These are phyloP conservation scores for Rhizopogon salebrosus DNA, from an alignment of 768 basidiomycete species.

Conservation along the genomic window DNA sequence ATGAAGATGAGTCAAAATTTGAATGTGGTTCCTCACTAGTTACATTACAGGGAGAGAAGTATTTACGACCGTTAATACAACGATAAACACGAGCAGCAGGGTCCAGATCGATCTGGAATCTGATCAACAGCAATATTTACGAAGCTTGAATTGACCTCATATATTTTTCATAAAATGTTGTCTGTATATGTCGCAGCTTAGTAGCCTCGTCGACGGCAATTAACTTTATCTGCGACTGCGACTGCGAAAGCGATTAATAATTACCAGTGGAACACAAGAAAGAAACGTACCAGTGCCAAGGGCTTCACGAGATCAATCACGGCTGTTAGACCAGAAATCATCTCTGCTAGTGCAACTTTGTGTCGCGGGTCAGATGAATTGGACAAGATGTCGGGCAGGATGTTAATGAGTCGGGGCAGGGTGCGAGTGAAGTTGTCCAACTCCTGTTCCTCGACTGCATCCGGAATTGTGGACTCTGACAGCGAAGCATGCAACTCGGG, in stretches of 20 bases:
- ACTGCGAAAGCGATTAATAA: constrained; percentile 11
- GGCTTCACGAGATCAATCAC: constrained; percentile 59
- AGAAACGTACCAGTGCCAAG: constrained; percentile 49
- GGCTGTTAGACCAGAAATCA: constrained; percentile 59
- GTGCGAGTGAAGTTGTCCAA: constrained; percentile 55
- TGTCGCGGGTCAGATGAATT: constrained; percentile 58
- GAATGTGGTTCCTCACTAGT: not conserved
- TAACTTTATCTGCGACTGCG: constrained; percentile 40
- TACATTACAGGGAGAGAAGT: not conserved
- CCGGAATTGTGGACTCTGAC: constrained; percentile 38
- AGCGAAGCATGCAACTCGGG: constrained; percentile 47
- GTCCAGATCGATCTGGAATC: not conserved
- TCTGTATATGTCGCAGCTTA: constrained; percentile 57
- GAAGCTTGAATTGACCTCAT: constrained; percentile 46
- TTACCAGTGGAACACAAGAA: constrained; percentile 3
- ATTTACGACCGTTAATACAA: not conserved
- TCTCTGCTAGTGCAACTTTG: constrained; percentile 65
- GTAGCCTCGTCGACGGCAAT: constrained; percentile 50
- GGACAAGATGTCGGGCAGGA: constrained; percentile 64
- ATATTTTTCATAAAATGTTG: constrained; percentile 61
- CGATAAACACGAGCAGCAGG: not conserved
- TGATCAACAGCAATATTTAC: constrained; percentile 11
- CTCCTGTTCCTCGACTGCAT: constrained; percentile 43
- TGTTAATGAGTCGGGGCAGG: constrained; percentile 59
- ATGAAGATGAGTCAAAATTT: no score